phyloP scores from a whole-genome alignment of 345 rosid species.

The Reutealis trisperma region DNA sequence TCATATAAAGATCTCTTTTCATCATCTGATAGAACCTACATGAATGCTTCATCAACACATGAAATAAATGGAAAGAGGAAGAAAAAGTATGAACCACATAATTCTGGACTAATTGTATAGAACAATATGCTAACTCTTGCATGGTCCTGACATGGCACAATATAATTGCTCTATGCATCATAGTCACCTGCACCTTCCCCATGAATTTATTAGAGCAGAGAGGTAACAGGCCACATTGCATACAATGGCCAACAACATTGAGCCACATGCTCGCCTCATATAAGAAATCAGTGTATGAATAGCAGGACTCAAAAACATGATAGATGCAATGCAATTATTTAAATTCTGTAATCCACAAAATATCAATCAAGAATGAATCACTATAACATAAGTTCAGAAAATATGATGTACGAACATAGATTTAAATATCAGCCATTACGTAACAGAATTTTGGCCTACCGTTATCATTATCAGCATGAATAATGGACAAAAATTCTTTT shows the following conservation, averaged over 20 bases:
- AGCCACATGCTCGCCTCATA: not conserved
- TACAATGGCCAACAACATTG: not conserved
- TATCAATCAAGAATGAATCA: not conserved
- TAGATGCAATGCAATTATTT: conserved; percentile 2
- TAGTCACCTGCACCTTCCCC: not conserved
- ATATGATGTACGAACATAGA: too few relatives aligned
- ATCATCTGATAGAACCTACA: conserved; percentile 92
- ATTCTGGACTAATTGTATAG: not conserved
- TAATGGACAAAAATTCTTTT: too few relatives aligned
- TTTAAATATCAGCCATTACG: too few relatives aligned
- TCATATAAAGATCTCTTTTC: conserved; percentile 90
- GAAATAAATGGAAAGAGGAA: conserved; percentile 8
- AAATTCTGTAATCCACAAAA: not conserved
- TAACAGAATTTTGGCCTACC: too few relatives aligned
- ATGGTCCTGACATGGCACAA: not conserved
- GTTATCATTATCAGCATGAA: too few relatives aligned
- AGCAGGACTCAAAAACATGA: not conserved
- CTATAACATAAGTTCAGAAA: not conserved
- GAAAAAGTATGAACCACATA: not conserved
- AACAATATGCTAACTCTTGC: not conserved
- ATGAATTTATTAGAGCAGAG: not conserved
- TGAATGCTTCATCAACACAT: conserved; percentile 41
- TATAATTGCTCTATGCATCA: not conserved
- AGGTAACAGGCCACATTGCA: not conserved
- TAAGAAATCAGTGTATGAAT: not conserved